Evolutionary conservation across 1,139 yeast genomes (phyloP), one percentile per base, ranked within the genome.

Genomic region (Protomyces gravidus): DNA sequence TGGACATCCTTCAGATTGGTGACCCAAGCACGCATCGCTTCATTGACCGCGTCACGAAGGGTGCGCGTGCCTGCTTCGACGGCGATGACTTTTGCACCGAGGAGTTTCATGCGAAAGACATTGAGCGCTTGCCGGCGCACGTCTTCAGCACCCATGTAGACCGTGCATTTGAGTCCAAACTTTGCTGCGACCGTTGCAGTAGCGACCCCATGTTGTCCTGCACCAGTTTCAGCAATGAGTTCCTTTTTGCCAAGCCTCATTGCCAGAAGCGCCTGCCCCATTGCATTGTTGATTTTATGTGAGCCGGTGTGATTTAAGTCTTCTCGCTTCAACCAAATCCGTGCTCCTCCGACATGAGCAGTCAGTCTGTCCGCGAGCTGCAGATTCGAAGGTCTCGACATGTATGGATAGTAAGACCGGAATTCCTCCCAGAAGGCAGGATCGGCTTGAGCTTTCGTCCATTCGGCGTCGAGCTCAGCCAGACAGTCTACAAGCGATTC

Each of bases 151-250:
- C 99, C 99, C 99, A 92, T 92, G 70, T 83, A 92, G 40, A 92
- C 95, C n/a, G 89, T 88, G 77, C 98, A 92, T 71, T 86, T 83
- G 74, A 92, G 73, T 58, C 98, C 98, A 68, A 92, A 92, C 73
- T 92, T 94, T 66, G 99, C 99, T 76, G 96, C 90, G 0, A 96
- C 97, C 61, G 98, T 92, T 30, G 99, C 99, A 62, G 98, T 92
- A 50, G 99, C 99, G 48, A 92, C 99, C 76, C 99, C 99, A 72
- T 92, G 99, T 77, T 92, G 99, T 65, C 99, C 99, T 59, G 99
- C 99, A 73, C 99, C 99, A 49, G 99, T 92, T 76, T 92, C 99
- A 49, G 99, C 99, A 71, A 92, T 92, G 64, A 92, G 82, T 68
- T 86, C 84, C 63, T 77, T 83, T 77, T 92, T 92, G 53, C 98